phyloP scores from a whole-genome alignment of 1,284 basidiomycete species.

The Leccinum angustisporum region DNA sequence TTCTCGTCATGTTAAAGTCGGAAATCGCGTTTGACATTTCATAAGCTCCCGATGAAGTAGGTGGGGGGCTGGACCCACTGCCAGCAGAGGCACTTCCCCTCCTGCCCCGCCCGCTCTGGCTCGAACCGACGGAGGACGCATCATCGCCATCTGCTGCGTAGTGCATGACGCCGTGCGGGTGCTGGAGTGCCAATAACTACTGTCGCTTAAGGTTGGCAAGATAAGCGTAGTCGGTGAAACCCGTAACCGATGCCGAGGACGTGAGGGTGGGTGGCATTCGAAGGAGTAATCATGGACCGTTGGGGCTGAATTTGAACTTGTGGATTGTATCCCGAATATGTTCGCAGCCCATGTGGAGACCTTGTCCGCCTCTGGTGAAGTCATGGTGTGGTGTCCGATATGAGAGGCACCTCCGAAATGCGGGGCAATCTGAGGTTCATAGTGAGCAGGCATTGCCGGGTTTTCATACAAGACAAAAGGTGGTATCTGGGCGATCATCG shows the following conservation, averaged over 20 bases:
- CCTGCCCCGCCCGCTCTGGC: conserved; percentile 35
- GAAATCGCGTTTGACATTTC: conserved; percentile 36
- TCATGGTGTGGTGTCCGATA: conserved; percentile 23
- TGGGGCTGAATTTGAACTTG: conserved; percentile 30
- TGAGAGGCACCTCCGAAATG: conserved; percentile 20
- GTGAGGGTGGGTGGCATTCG: conserved; percentile 32
- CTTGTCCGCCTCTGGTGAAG: conserved; percentile 30
- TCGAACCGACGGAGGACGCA: conserved; percentile 41
- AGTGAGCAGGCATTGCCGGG: conserved; percentile 34
- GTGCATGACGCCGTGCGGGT: conserved; percentile 23
- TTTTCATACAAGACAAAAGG: conserved; percentile 34
- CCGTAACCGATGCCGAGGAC: conserved; percentile 14
- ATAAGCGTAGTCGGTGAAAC: conserved; percentile 33
- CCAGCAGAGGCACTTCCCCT: conserved; percentile 41
- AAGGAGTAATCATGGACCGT: conserved; percentile 36
- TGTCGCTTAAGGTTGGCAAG: conserved; percentile 37
- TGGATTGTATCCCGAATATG: conserved; percentile 32
- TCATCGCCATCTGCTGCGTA: conserved; percentile 43
- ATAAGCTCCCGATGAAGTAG: conserved; percentile 33
- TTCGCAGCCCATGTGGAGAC: conserved; percentile 33
- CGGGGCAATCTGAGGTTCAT: conserved; percentile 28
- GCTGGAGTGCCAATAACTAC: conserved; percentile 32
- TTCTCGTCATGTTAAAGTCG: conserved; percentile 28
- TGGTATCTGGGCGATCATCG: conserved; percentile 33
- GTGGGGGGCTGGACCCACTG: conserved; percentile 37